These are phyloP conservation scores for Ceratobasidium papillatum DNA, from an alignment of 1,284 basidiomycete genomes.

Conservation along the genomic window DNA sequence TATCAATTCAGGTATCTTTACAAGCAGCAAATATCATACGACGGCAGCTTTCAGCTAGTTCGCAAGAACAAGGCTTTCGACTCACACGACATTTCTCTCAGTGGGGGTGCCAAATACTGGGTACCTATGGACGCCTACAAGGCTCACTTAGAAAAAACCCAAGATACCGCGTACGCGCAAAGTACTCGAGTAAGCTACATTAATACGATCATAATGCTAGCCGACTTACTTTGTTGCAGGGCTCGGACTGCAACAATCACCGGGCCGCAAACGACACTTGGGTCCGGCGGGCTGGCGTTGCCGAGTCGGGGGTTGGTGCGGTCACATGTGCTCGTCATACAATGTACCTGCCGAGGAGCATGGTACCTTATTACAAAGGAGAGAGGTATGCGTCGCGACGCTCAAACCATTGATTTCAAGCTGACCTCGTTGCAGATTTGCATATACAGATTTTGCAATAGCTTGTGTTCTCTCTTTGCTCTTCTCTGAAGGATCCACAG, in stretches of 20 bases:
- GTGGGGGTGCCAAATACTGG: neutral
- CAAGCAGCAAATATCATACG: neutral
- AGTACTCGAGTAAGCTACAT: neutral
- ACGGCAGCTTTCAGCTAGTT: constrained; percentile 4
- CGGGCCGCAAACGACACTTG: neutral
- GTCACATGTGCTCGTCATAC: constrained; percentile 18
- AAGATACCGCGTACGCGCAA: neutral
- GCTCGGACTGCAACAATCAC: constrained; percentile 12
- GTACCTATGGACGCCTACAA: neutral
- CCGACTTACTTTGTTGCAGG: neutral
- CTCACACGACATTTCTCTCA: neutral
- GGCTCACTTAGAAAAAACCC: neutral
- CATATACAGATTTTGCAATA: constrained; percentile 5
- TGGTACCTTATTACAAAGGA: neutral
- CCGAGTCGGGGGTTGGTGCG: neutral
- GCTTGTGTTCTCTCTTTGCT: neutral
- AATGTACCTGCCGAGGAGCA: neutral
- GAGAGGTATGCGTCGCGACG: neutral
- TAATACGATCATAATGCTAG: neutral
- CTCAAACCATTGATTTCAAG: neutral
- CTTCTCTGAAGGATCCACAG: neutral
- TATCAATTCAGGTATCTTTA: neutral
- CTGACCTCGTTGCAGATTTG: neutral
- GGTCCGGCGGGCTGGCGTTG: neutral
- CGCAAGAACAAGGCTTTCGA: neutral